phyloP scores from a whole-genome alignment of 2,329 filamentous ascomycete genomes.

The Ophiostoma australiae region DNA sequence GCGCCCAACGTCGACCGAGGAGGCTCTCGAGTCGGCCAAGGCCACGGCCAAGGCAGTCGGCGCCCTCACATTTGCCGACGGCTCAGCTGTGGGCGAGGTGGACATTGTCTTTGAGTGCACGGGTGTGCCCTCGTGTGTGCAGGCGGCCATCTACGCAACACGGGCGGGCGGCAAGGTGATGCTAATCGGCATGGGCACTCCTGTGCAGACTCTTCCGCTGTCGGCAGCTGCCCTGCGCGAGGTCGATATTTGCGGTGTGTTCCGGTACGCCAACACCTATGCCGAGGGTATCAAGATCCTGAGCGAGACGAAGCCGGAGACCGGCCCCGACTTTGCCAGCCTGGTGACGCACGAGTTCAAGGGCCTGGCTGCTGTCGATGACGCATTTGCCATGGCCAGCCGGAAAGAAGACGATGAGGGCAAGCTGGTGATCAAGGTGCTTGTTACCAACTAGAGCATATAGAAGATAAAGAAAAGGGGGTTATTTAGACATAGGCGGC shows the following conservation, averaged over 20 bases:
- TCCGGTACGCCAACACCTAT: slow-evolving; percentile 73
- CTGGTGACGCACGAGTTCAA: slow-evolving; percentile 66
- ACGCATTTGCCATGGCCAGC: slow-evolving; percentile 68
- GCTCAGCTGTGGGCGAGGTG: slow-evolving; percentile 16
- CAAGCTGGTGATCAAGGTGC: slow-evolving; percentile 69
- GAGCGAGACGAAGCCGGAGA: slow-evolving; percentile 36
- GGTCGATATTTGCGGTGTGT: slow-evolving; percentile 66
- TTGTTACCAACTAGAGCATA: slow-evolving; percentile 39
- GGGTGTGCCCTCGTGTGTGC: slow-evolving; percentile 50
- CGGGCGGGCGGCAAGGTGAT: slow-evolving; percentile 64
- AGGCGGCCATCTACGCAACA: slow-evolving; percentile 66
- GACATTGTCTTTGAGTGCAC: slow-evolving; percentile 28
- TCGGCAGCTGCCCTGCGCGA: slow-evolving; percentile 64
- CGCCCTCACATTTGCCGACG: slow-evolving; percentile 5
- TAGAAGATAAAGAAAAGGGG: not conserved
- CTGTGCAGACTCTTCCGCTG: slow-evolving; percentile 64
- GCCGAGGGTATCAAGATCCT: slow-evolving; percentile 49
- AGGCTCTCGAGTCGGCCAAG: slow-evolving; percentile 49
- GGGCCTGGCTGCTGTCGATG: slow-evolving; percentile 57
- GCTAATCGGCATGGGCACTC: slow-evolving; percentile 68
- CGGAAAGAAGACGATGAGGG: slow-evolving; percentile 65
- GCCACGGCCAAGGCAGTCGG: slow-evolving; percentile 28
- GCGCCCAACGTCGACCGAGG: slow-evolving; percentile 46
- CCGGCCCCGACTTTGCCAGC: slow-evolving; percentile 60
- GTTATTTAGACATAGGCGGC: not conserved